Evolutionary conservation across 2,329 filamentous ascomycete genomes (phyloP), one percentile per base, ranked within the genome.

Genomic region (Alternaria postmessia): DNA sequence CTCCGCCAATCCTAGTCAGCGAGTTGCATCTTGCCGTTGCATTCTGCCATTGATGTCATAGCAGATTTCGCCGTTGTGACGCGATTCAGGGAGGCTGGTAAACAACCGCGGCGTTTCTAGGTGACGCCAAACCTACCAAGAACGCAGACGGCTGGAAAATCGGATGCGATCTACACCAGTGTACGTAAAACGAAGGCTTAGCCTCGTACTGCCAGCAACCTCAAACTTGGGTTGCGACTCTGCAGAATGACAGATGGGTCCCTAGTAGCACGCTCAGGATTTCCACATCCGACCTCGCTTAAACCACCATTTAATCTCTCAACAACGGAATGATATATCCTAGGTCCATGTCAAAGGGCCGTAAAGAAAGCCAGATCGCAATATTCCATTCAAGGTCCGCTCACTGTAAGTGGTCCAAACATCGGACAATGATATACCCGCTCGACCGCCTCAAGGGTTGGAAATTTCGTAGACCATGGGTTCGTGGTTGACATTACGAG

Each of bases 171-270:
- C 46, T 51, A 48, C 51, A 30, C 41, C 51, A 53, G 41, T 68
- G 68, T 71, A 72, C 69, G 69, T 72, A 70, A 70, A 53, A 56
- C 46, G 14, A 24, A 38, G 48, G 16, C 54, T 66, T 69, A 70
- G 67, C 48, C 49, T 54, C 42, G 34, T 49, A 61, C 34, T 52
- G 48, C 57, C 57, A 58, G 26, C 66, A 47, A 59, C 58, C 59
- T 65, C 66, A 68, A 58, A 48, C 38, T 63, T 69, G 69, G 62
- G 67, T 58, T 57, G 47, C 56, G 51, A 51, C 43, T 42, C 59
- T 61, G 62, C 61, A 63, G 57, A 55, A 46, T 57, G 60, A 67
- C 57, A 48, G 52, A 49, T 51, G 44, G 51, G 26, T 38, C 47
- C 46, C 53, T 34, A 59, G 57, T 42, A 20, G 48, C 53, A 41